Base-by-base conservation (phyloP, 1,139 yeast species). In the Taphrina betulina region DNA sequence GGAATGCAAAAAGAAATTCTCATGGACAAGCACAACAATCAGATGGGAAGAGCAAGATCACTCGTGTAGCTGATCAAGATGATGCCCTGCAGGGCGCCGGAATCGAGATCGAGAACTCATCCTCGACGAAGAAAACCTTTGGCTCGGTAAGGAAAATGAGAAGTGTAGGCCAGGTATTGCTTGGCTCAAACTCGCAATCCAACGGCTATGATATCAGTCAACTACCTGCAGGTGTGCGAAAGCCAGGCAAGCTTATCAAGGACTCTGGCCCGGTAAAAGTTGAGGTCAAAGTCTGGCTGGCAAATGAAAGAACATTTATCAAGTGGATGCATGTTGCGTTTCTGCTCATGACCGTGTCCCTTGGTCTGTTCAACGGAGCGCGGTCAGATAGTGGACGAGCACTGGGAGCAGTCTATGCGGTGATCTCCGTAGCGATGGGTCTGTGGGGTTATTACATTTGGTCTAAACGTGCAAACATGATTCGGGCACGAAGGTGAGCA, bases 211-310 rank as follows among this genome's bases (percentile, higher is more conserved):
- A 43, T 29, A 20, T 26, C 8, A 38, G 36, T 24, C 42, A 40
- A n/a, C 74, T 92, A 59, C 98, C 98, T 4, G 81, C 86, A 3
- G 97, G 97, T 22, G 97, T 92, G 16, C 75, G 77, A 51, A 85
- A 83, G 67, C 98, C 98, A 52, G 81, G 78, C 10, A 73, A 77
- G 50, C 80, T 85, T 72, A 77, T 92, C 65, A 86, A 90, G 67
- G 89, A 89, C 68, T 82, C 92, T 34, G 96, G 96, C 4, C 94
- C 96, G 1, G 79, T 89, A 59, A 89, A 85, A 70, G 89, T 92
- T 57, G 98, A 92, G 73, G 95, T 97, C 31, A 92, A 92, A 69
- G 98, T 92, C 35, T 92, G 98, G 97, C 76, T 92, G 61, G 98
- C 98, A 31, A 92, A 92, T 68, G 98, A 92, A 73, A 85, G 98